Evolutionary conservation across 2,329 filamentous ascomycete species (phyloP).

Genomic region (Fusarium sp.): DNA sequence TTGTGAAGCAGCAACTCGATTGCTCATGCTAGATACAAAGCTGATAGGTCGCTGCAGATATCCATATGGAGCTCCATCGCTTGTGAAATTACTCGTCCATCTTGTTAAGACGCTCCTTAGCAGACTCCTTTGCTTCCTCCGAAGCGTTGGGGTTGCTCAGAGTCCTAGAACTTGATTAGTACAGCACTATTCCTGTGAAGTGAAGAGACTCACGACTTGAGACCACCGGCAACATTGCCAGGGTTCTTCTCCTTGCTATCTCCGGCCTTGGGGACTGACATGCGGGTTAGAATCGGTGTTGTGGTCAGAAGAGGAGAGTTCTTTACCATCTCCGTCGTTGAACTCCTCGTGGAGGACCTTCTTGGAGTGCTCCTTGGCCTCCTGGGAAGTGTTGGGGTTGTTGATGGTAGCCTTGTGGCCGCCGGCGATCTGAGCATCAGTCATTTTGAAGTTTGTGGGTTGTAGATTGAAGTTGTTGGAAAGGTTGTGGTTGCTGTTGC

Average conservation of each 20-base stretch:
- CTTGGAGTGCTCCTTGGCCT: slow-evolving; percentile 67
- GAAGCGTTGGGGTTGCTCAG: slow-evolving; percentile 68
- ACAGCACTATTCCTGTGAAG: no score
- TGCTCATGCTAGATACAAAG: not conserved
- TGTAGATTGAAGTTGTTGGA: not conserved
- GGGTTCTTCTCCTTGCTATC: slow-evolving; percentile 61
- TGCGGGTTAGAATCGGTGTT: not conserved
- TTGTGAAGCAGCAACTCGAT: not conserved
- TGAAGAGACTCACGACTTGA: slow-evolving; percentile 59
- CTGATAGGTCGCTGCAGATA: not conserved
- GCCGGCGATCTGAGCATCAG: slow-evolving; percentile 63
- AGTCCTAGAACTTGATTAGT: slow-evolving; percentile 48
- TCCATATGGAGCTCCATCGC: not conserved
- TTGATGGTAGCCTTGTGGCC: slow-evolving; percentile 70
- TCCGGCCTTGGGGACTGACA: slow-evolving; percentile 45
- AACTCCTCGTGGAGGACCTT: slow-evolving; percentile 64
- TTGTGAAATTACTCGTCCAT: slow-evolving; percentile 19
- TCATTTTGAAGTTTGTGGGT: slow-evolving; percentile 52
- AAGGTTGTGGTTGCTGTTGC: not conserved
- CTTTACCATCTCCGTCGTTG: slow-evolving; percentile 53
- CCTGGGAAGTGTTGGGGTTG: slow-evolving; percentile 67
- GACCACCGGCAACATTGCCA: slow-evolving; percentile 63
- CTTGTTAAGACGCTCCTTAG: slow-evolving; percentile 61
- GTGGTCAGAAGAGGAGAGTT: not conserved
- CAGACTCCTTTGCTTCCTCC: slow-evolving; percentile 66